A percentile compares a stretch with the other conserved stretches of the same genome.
These are phyloP conservation scores for Forsythia suspensa DNA, from an alignment of 257 asterid genomes.

Conservation along the genomic window DNA sequence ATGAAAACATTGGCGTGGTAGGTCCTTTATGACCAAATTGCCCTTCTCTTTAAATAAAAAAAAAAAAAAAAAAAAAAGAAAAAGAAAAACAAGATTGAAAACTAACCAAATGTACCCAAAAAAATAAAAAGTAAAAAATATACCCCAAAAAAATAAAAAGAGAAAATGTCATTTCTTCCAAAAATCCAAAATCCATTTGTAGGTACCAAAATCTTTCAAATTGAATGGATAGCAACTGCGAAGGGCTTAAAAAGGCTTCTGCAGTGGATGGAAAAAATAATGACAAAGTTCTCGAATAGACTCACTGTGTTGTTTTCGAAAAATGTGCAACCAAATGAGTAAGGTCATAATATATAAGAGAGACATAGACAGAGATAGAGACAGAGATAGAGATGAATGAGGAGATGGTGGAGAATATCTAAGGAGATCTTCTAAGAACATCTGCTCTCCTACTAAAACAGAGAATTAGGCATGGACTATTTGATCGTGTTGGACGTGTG, in stretches of 20 bases:
- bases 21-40: no score
- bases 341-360: background rate
- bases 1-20: no score
- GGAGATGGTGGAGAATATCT: background rate
- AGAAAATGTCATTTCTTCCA: no score
- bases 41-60: no score
- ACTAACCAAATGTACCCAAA: no score
- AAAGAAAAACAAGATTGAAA: no score
- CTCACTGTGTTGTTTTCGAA: conserved; percentile 31
- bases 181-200: no score
- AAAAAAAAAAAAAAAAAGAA: no score
- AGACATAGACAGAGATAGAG: no score
- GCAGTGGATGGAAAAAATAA: conserved; percentile 8
- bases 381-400: background rate
- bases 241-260: conserved; percentile 49
- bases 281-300: background rate
- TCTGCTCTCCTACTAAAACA: conserved; percentile 14
- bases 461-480: background rate
- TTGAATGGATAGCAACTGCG: conserved; percentile 25
- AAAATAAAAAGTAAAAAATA: no score
- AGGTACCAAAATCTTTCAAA: no score
- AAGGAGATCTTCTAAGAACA: conserved; percentile 18
- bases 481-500: background rate
- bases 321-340: conserved; percentile 35
- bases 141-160: no score